These are phyloP conservation scores for Cantharellus anzutake DNA, from an alignment of 768 basidiomycete genomes.

Conservation along the genomic window DNA sequence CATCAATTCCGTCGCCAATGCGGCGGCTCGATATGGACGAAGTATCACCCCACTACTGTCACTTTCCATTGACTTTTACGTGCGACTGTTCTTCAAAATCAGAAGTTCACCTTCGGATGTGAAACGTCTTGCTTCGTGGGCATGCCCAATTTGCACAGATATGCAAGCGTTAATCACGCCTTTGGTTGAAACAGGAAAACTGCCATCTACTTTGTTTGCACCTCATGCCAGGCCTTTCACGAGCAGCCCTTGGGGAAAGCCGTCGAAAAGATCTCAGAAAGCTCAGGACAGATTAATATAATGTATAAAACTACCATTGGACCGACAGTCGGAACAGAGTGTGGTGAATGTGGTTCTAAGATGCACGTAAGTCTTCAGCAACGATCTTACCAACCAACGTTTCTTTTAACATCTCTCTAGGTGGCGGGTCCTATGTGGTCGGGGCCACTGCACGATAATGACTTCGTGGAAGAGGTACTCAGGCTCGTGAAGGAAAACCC, in stretches of 20 bases:
- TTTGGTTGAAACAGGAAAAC: constrained; percentile 42
- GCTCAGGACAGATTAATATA: constrained; percentile 36
- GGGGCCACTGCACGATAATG: constrained; percentile 59
- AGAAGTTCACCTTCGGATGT: constrained; percentile 58
- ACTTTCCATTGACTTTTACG: constrained; percentile 93
- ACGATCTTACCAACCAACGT: background rate
- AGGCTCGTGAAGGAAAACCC: constrained; percentile 45
- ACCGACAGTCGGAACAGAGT: constrained; percentile 40
- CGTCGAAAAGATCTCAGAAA: constrained; percentile 37
- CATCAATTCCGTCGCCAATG: constrained; percentile 66
- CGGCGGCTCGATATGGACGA: constrained; percentile 83
- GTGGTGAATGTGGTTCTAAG: constrained; percentile 62
- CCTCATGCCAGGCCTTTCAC: constrained; percentile 62
- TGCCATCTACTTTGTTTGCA: constrained; percentile 68
- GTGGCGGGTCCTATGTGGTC: constrained; percentile 96
- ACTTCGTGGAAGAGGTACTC: constrained; percentile 59
- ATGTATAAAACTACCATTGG: constrained; percentile 56
- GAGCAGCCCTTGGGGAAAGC: constrained; percentile 73
- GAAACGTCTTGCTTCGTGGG: constrained; percentile 62
- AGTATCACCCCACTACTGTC: constrained; percentile 79
- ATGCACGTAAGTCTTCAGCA: constrained; percentile 48
- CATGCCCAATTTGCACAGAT: constrained; percentile 6
- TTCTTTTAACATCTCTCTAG: constrained; percentile 20
- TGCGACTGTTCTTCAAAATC: constrained; percentile 75
- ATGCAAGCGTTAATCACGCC: background rate